Percentiles rank a stretch among this genome's conserved stretches.
Conservation (phyloP, 352 stramenopile species). For the Thalassiosira mediterranea region DNA sequence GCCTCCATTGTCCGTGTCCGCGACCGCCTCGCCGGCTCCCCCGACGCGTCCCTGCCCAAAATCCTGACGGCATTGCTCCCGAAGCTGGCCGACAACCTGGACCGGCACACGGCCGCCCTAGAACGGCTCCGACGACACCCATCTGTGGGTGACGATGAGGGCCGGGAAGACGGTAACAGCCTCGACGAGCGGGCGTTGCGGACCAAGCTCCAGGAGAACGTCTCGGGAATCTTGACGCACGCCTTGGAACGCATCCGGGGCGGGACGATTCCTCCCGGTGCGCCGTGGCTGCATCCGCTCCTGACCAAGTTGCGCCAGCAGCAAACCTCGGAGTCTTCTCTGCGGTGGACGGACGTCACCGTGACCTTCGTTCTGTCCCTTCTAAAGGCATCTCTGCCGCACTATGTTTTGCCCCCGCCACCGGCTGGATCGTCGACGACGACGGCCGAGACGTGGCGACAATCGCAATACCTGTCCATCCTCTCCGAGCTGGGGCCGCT, state of each 20-base stretch:
- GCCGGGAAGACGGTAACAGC: neutral
- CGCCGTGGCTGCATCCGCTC: too few relatives aligned
- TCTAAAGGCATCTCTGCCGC: conserved; percentile 16
- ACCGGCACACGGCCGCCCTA: neutral
- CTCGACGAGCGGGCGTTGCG: conserved; percentile 10
- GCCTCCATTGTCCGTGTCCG: conserved; percentile 36
- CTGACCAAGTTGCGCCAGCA: too few relatives aligned
- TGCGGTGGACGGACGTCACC: too few relatives aligned
- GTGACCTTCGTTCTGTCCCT: conserved; percentile 1
- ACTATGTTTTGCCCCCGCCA: conserved; percentile 16
- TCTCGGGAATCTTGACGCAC: conserved; percentile 20
- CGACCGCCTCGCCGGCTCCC: conserved; percentile 25
- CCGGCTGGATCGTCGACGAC: conserved; percentile 21
- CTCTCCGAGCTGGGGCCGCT: conserved; percentile 19
- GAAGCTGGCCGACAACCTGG: conserved; percentile 7
- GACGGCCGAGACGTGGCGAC: conserved; percentile 4
- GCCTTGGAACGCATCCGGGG: conserved; percentile 25
- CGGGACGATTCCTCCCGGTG: conserved; percentile 7
- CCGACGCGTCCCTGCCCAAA: conserved; percentile 29
- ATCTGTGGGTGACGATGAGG: neutral
- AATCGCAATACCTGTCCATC: conserved; percentile 13
- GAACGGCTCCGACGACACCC: neutral
- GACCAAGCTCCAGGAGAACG: conserved; percentile 7
- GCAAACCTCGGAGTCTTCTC: too few relatives aligned
- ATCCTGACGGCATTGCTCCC: conserved; percentile 41